Conservation (phyloP, 495 filamentous ascomycete genomes). For the Penicillium argentinense region DNA sequence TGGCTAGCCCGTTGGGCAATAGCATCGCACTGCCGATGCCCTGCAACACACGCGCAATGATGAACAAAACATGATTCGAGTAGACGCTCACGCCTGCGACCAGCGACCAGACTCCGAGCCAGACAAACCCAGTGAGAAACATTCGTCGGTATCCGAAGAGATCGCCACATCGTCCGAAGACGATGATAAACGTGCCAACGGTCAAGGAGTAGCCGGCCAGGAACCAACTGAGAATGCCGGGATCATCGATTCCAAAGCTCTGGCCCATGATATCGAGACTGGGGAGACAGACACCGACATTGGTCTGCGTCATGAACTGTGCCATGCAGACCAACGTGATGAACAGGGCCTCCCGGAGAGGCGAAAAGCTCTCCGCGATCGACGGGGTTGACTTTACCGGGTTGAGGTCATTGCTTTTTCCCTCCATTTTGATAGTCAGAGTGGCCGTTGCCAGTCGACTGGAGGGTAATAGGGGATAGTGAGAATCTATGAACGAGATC, state of each 20-base stretch:
- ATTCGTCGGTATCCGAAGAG: slow-evolving; percentile 57
- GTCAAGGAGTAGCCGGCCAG: slow-evolving; percentile 59
- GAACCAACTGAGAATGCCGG: slow-evolving; percentile 51
- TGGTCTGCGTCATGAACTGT: slow-evolving; percentile 37
- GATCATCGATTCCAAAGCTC: slow-evolving; percentile 43
- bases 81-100: slow-evolving; percentile 52
- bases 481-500: too few species aligned
- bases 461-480: too few species aligned
- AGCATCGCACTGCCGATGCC: slow-evolving; percentile 62
- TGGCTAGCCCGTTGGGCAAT: slow-evolving; percentile 61
- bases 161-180: slow-evolving; percentile 60
- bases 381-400: slow-evolving; percentile 20
- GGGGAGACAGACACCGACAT: slow-evolving; percentile 32
- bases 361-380: slow-evolving; percentile 23
- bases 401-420: slow-evolving; percentile 4
- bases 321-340: slow-evolving; percentile 32
- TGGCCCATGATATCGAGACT: slow-evolving; percentile 44
- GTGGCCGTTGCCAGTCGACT: too few species aligned
- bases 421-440: too few species aligned
- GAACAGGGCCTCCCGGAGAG: slow-evolving; percentile 25
- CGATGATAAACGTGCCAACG: slow-evolving; percentile 64
- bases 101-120: slow-evolving; percentile 60
- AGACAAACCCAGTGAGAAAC: slow-evolving; percentile 55
- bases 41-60: slow-evolving; percentile 57
- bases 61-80: slow-evolving; percentile 54